Base-by-base conservation (phyloP, 2,329 filamentous ascomycete genomes). In the Fusarium euwallaceae region DNA sequence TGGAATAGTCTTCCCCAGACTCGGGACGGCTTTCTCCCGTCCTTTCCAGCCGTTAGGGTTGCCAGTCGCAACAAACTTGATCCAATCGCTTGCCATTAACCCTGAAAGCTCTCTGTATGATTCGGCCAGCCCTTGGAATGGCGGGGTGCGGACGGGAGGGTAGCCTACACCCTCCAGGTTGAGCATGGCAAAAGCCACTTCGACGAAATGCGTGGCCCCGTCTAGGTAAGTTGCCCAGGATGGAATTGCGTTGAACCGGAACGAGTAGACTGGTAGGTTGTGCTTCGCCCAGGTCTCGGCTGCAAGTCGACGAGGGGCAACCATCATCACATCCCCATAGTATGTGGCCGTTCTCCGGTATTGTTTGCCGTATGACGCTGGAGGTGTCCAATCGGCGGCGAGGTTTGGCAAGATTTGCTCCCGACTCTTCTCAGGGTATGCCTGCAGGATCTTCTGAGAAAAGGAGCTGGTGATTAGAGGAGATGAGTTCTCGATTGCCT, bases 211-310 rank as follows among this genome's bases (percentile, higher is more conserved):
- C 0, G 70, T 67, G 7, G 67, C 67, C 4, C 70, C 67, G 4
- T 72, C 67, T 1, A 67, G 17, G 16, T 62, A 70, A 1, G 64
- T 72, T n/a, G 67, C 70, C 67, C 67, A 72, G 4, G 67, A 51
- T 8, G 70, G 70, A 17, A 70, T 72, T 6, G 64, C 70, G 16
- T 72, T 61, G 10, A 72, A 72, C 2, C 70, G 64, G 5, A 64
- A 72, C 0, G 70, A 72, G 22, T 67, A 72, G 5, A 66, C 62
- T 9, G 70, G 67, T 8, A 70, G 27, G 6, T 60, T 34, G 4
- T 91, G 77, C 2, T 39, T 58, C 8, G 70, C 63, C 70, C 70
- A 72, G 4, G 56, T 39, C 39, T 72, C 60, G 2, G 67, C 70
- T 37, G 70, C 53, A 27, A 72, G 36, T 12, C 67, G 68, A 24